These are phyloP conservation scores for Kodamaea hsintzibuensis DNA, from an alignment of 805 yeast species.

Conservation along the genomic window DNA sequence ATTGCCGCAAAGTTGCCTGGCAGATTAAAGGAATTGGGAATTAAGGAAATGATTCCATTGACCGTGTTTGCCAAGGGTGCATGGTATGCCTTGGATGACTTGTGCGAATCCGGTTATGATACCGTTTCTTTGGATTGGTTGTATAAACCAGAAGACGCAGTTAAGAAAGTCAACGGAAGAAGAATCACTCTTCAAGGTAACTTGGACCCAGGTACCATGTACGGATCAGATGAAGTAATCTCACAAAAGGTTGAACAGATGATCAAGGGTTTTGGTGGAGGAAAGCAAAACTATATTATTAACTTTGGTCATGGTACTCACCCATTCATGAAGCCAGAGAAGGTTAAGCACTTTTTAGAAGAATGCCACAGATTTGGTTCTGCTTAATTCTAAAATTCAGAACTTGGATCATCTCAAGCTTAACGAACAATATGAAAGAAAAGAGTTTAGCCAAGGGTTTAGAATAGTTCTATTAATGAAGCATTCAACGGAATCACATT, in stretches of 20 bases:
- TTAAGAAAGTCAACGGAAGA: conserved; percentile 62
- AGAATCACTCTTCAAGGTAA: conserved; percentile 92
- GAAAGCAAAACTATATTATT: conserved; percentile 85
- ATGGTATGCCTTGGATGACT: conserved; percentile 90
- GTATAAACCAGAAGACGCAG: conserved; percentile 82
- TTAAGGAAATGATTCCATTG: conserved; percentile 73
- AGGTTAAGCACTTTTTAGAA: conserved; percentile 77
- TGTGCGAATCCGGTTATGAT: conserved; percentile 80
- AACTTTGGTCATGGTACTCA: conserved; percentile 99
- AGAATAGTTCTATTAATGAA: background rate
- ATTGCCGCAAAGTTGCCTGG: conserved; percentile 68
- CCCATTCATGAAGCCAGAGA: conserved; percentile 95
- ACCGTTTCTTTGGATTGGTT: conserved; percentile 94
- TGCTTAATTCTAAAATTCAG: conserved; percentile 18
- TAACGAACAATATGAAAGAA: background rate
- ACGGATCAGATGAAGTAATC: conserved; percentile 83
- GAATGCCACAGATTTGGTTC: conserved; percentile 84
- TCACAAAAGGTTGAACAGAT: conserved; percentile 78
- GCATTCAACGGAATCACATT: no score
- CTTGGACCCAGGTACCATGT: conserved; percentile 91
- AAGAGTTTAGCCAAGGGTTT: no score
- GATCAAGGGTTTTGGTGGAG: conserved; percentile 93
- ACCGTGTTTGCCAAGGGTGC: conserved; percentile 95
- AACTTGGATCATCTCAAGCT: no score
- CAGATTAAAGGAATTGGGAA: conserved; percentile 70